These are phyloP conservation scores for Adenanthera pavonina DNA, from an alignment of 306 rosid species.

Conservation along the genomic window DNA sequence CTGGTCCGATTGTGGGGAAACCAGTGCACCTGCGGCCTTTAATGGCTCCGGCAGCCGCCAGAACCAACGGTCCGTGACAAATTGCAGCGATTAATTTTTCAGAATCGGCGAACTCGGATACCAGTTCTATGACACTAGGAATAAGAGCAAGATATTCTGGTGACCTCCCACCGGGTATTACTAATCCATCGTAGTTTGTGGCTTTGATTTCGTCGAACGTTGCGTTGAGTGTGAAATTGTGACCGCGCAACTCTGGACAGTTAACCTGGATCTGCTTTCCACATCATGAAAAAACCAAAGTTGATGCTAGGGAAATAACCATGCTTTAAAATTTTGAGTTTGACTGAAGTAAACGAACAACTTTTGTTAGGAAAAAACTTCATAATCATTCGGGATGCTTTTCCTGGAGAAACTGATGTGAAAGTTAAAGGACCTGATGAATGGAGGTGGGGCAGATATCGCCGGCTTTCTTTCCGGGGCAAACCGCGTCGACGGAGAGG, in stretches of 20 bases:
- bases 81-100: constrained; percentile 69
- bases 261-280: constrained; percentile 55
- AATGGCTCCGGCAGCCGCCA: constrained; percentile 80
- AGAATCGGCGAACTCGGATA: constrained; percentile 51
- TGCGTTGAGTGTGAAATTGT: constrained; percentile 83
- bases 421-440: constrained; percentile 57
- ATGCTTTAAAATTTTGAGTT: not conserved
- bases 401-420: not conserved
- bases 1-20: constrained; percentile 58
- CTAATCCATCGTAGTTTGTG: constrained; percentile 72
- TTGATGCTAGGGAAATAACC: not conserved
- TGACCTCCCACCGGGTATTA: constrained; percentile 93
- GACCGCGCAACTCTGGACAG: constrained; percentile 70
- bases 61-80: constrained; percentile 86
- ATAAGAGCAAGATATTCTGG: constrained; percentile 82
- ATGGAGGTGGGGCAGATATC: constrained; percentile 80
- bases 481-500: constrained; percentile 75
- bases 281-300: not conserved
- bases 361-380: not conserved
- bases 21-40: constrained; percentile 79
- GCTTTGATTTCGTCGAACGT: constrained; percentile 72
- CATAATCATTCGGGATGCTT: not conserved
- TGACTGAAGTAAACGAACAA: not conserved
- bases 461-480: constrained; percentile 83
- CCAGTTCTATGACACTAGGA: constrained; percentile 60